Conservation (phyloP, 1,139 yeast genomes). For the Suhomyces chickasaworum region DNA sequence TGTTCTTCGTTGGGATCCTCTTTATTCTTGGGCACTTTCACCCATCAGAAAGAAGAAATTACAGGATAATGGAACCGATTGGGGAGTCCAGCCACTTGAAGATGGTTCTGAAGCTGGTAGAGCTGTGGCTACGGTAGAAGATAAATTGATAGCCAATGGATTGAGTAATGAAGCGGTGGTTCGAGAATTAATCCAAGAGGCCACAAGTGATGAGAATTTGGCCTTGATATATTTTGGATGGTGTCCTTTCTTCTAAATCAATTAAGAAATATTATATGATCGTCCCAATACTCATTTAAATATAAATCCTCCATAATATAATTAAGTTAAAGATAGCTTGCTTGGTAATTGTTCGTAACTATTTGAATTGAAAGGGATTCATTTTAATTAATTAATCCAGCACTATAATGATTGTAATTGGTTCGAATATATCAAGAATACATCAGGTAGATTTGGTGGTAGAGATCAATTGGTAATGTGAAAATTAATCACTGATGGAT, state of each 20-base stretch:
- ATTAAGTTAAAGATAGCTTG: too few relatives aligned
- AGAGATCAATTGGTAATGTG: too few relatives aligned
- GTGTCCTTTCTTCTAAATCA: slow-evolving; percentile 58
- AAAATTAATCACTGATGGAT: too few relatives aligned
- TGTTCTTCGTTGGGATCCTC: slow-evolving; percentile 88
- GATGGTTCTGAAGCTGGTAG: slow-evolving; percentile 77
- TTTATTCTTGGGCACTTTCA: slow-evolving; percentile 86
- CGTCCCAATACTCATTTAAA: too few relatives aligned
- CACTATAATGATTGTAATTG: too few relatives aligned
- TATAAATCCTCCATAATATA: too few relatives aligned
- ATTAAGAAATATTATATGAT: too few relatives aligned
- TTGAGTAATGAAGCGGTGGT: slow-evolving; percentile 84
- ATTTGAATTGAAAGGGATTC: too few relatives aligned
- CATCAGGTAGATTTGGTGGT: too few relatives aligned
- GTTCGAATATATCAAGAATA: too few relatives aligned
- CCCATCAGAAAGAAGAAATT: slow-evolving; percentile 62
- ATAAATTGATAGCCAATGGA: slow-evolving; percentile 65
- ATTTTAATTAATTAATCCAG: too few relatives aligned
- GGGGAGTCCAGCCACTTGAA: slow-evolving; percentile 37
- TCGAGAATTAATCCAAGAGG: slow-evolving; percentile 76
- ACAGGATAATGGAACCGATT: slow-evolving; percentile 43
- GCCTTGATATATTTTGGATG: slow-evolving; percentile 84
- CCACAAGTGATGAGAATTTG: slow-evolving; percentile 65
- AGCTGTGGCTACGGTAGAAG: slow-evolving; percentile 73
- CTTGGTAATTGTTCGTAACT: too few relatives aligned